phyloP scores from a whole-genome alignment of 2,329 filamentous ascomycete species.

The Dothiorella sarmentorum region DNA sequence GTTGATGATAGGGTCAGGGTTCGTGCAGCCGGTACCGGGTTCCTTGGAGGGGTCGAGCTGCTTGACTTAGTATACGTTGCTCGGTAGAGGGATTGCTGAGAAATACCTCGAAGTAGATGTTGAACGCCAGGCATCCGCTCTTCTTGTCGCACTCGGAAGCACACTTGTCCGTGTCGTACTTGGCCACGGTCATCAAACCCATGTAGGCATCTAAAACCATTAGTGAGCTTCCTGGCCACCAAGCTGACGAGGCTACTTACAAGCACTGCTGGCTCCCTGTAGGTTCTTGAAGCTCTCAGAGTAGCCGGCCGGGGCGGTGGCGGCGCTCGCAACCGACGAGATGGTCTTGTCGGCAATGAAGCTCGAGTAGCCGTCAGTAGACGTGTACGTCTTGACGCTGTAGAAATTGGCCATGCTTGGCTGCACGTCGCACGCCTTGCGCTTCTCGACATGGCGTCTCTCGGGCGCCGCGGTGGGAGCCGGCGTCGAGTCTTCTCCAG shows the following conservation, averaged over 20 bases:
- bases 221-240: too few relatives aligned
- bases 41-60: slow-evolving; percentile 21
- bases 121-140: slow-evolving; percentile 23
- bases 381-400: too few relatives aligned
- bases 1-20: slow-evolving; percentile 18
- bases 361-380: too few relatives aligned
- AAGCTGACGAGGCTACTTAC: slow-evolving; percentile 18
- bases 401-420: too few relatives aligned
- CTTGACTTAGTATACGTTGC: too few relatives aligned
- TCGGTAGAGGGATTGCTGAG: too few relatives aligned
- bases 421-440: too few relatives aligned
- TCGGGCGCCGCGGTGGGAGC: too few relatives aligned
- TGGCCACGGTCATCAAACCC: background rate
- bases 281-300: slow-evolving; percentile 14
- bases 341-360: too few relatives aligned
- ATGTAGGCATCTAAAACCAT: background rate
- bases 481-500: too few relatives aligned
- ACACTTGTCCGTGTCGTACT: slow-evolving; percentile 20
- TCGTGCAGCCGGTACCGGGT: slow-evolving; percentile 20
- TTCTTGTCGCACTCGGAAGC: slow-evolving; percentile 14
- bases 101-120: slow-evolving; percentile 26
- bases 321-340: too few relatives aligned
- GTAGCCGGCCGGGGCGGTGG: background rate
- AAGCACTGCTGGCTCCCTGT: slow-evolving; percentile 17
- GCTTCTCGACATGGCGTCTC: too few relatives aligned